Evolutionary conservation across 2,329 filamentous ascomycete genomes (phyloP), one percentile per base, ranked within the genome.

Genomic region (Sporothrix protearum): DNA sequence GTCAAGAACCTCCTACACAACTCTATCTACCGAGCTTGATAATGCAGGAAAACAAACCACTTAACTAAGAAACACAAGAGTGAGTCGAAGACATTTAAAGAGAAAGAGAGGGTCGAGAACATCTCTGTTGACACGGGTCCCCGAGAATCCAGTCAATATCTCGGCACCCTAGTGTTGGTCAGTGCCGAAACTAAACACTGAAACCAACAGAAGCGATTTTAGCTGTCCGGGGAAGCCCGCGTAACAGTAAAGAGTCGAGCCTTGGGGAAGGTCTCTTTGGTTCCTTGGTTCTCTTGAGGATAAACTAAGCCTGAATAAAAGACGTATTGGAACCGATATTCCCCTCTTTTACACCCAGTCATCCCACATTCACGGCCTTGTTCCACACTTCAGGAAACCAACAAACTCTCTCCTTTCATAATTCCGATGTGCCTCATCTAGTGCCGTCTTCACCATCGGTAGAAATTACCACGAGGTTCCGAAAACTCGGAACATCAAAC

Each of bases 131-230:
- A 57, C 53, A 14, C 2, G 22, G 1, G 45, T 16, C 10, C 45
- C 45, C 45, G 25, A 57, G n/a, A 19, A 19, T 28, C 8, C 7
- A 59, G 14, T n/a, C 36, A 42, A 22, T 36, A 45, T 45, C 59
- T 64, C 39, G 59, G 59, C 9, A 45, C 61, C 61, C 61, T 66
- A 66, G 61, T 47, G 25, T 36, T 36, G 6, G 14, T n/a, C 63
- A 67, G 8, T n/a, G 3, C 22, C 28, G 19, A 10, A 51, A 51
- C 45, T 67, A 47, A 33, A 66, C 10, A n/a, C 42, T 25, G 33
- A 47, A 33, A 22, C n/a, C 25, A 39, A 49, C 42, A n/a, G 16
- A 22, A 16, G 25, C 25, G 12, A 66, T 47, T 66, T 64, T 66
- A 64, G 36, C 7, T 59, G 30, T 12, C 59, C 45, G 33, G 39